Evolutionary conservation across 805 yeast species (phyloP).

Genomic region (Candida yuanshanica): DNA sequence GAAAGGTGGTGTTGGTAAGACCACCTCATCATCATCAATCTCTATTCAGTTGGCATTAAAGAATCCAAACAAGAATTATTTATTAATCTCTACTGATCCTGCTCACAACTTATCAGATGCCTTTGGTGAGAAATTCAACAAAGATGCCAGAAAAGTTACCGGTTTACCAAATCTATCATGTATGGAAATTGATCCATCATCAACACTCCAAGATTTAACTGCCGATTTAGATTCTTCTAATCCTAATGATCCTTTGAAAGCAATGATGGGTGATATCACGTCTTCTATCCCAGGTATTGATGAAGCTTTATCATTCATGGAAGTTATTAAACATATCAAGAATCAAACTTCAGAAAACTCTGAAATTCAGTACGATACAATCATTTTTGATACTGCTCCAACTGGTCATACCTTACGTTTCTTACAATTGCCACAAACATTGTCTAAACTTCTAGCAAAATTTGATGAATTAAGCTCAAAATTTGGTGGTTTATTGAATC

Average conservation of each 20-base stretch:
- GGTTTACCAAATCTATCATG: constrained; percentile 86
- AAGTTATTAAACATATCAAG: constrained; percentile 93
- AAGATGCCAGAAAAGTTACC: constrained; percentile 90
- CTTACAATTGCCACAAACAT: constrained; percentile 87
- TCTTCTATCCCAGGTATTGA: constrained; percentile 97
- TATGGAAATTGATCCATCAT: constrained; percentile 98
- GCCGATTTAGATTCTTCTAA: constrained; percentile 31
- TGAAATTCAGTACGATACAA: constrained; percentile 65
- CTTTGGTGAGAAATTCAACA: constrained; percentile 95
- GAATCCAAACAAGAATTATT: constrained; percentile 74
- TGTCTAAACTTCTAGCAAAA: constrained; percentile 81
- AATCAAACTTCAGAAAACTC: constrained; percentile 46
- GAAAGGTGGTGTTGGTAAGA: constrained; percentile 99
- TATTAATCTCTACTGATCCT: constrained; percentile 94
- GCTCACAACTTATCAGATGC: constrained; percentile 98
- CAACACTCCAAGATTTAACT: constrained; percentile 85
- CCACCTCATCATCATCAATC: constrained; percentile 93
- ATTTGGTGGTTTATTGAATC: constrained; percentile 85
- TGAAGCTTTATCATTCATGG: constrained; percentile 97
- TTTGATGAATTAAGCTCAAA: constrained; percentile 80
- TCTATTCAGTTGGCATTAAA: constrained; percentile 88
- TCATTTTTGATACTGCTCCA: constrained; percentile 98
- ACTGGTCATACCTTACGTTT: constrained; percentile 97
- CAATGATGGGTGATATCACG: constrained; percentile 84
- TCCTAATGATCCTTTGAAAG: constrained; percentile 50